Conservation (phyloP, 2,329 filamentous ascomycete genomes). For the Aureobasidium mangrovei region DNA sequence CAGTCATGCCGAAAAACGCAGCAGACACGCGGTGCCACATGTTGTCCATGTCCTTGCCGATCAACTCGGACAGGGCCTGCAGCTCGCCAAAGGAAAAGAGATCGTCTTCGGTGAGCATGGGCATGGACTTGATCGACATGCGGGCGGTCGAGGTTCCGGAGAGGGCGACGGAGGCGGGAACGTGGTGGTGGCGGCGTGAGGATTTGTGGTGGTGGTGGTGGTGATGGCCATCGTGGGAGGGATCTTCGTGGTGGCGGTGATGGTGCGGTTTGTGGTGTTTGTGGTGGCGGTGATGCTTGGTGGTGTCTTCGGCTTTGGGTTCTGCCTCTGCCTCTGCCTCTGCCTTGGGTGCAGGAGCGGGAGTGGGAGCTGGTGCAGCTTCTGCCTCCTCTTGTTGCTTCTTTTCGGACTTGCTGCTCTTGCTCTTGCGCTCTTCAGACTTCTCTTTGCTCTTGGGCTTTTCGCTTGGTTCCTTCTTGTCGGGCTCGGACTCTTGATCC, state of each 20-base stretch:
- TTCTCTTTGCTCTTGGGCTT: slow-evolving; percentile 13
- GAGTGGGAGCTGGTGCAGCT: too few relatives aligned
- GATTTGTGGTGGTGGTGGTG: not conserved
- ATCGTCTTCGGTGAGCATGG: slow-evolving; percentile 25
- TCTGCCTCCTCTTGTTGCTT: slow-evolving; percentile 1
- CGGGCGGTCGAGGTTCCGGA: not conserved
- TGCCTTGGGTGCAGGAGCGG: slow-evolving; percentile 1
- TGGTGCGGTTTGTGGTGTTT: not conserved
- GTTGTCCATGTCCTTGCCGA: slow-evolving; percentile 34
- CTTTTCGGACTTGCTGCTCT: not conserved
- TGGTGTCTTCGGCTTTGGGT: not conserved
- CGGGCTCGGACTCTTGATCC: slow-evolving; percentile 13
- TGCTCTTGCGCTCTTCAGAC: slow-evolving; percentile 1
- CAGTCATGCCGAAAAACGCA: slow-evolving; percentile 42
- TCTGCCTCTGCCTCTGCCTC: slow-evolving; percentile 12
- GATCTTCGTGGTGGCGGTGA: not conserved
- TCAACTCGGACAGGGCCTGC: slow-evolving; percentile 35
- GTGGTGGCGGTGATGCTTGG: not conserved
- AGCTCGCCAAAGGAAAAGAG: slow-evolving; percentile 32
- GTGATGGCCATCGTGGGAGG: not conserved
- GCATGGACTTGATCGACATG: slow-evolving; percentile 14
- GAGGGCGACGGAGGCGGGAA: not conserved
- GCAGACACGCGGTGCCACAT: slow-evolving; percentile 41
- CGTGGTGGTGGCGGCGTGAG: not conserved
- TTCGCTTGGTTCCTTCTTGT: slow-evolving; percentile 16